Conservation (phyloP, 202 grass and related monocot genomes). For the Eragrostis tef region DNA sequence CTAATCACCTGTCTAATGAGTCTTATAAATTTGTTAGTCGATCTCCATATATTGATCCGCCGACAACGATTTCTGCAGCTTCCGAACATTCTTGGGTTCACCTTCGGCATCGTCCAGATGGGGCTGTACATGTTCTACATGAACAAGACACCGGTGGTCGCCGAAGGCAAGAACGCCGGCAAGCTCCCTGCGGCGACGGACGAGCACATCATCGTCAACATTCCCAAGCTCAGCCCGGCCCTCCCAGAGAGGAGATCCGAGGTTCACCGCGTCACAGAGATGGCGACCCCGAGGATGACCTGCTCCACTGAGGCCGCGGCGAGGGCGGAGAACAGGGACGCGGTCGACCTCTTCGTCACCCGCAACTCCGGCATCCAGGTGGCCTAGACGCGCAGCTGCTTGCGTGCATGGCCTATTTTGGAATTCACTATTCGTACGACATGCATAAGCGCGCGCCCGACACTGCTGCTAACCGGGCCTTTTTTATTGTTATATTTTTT, state of each 20-base stretch:
- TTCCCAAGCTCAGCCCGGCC: constrained; percentile 44
- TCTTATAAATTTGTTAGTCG: background rate
- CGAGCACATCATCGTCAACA: constrained; percentile 49
- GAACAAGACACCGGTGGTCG: constrained; percentile 51
- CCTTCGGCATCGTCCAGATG: constrained; percentile 77
- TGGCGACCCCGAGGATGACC: constrained; percentile 3
- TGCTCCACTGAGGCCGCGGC: constrained; percentile 10
- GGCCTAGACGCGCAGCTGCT: constrained; percentile 9
- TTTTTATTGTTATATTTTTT: background rate
- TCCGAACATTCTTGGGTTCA: constrained; percentile 68
- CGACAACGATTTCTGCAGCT: constrained; percentile 38
- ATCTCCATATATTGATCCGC: background rate
- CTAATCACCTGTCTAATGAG: background rate
- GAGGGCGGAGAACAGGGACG: constrained; percentile 1
- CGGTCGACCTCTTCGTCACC: background rate
- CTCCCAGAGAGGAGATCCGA: constrained; percentile 37
- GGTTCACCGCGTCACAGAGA: constrained; percentile 47
- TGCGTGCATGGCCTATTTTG: background rate
- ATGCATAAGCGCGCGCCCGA: background rate
- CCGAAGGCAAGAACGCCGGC: constrained; percentile 8
- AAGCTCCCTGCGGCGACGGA: constrained; percentile 34
- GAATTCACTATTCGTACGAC: background rate
- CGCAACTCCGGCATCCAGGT: constrained; percentile 16
- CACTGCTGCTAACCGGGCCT: background rate
- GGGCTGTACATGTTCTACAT: constrained; percentile 71